Base-by-base conservation (phyloP, 306 rosid species). In the Datisca glomerata region DNA sequence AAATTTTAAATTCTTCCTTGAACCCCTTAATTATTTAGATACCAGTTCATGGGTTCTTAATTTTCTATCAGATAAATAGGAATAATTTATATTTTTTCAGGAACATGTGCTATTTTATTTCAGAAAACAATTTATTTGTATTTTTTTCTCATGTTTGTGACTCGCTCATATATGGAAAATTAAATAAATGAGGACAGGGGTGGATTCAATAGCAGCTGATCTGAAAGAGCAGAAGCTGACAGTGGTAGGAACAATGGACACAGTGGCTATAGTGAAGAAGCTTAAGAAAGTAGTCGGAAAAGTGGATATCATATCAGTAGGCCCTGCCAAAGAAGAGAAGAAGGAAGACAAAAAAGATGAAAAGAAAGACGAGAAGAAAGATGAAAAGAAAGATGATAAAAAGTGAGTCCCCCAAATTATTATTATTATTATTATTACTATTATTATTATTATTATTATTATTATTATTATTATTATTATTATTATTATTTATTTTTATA, bases 261-360 rank as follows among this genome's bases (percentile, higher is more conserved):
- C 93, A 42, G 97, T 89, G 60, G 78, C 74, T 34, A 57, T 77
- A 6, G 95, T 77, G 71, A 89, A 89, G 71, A 89, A 74, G 60
- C 43, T 80, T 64, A 89, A 83, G 86, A 89, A 72, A 57, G 91
- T 89, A 0, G n/a, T n/a, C n/a, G 97, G 93, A 5, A 89, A 80
- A 37, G 93, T 89, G 2, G 91, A 83, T 44, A 65, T 89, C 5
- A 6, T 83, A n/a, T 83, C 93, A 2, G 91, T 83, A 53, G 97
- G 97, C 5, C 93, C 93, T 17, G 93, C 93, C 18, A 83, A 89
- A 49, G 94, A 83, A 63, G 94, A 83, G 71, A 77, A 87, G 69
- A 87, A 87, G 0, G 81, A 78, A 22, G 89, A 74, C 0, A 73
- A 82, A 65, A 73, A 81, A 23, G 83, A 73, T 1, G 80, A 72